Base-by-base conservation (phyloP, 2,329 filamentous ascomycete species). In the Bimuria novae-zelandiae region DNA sequence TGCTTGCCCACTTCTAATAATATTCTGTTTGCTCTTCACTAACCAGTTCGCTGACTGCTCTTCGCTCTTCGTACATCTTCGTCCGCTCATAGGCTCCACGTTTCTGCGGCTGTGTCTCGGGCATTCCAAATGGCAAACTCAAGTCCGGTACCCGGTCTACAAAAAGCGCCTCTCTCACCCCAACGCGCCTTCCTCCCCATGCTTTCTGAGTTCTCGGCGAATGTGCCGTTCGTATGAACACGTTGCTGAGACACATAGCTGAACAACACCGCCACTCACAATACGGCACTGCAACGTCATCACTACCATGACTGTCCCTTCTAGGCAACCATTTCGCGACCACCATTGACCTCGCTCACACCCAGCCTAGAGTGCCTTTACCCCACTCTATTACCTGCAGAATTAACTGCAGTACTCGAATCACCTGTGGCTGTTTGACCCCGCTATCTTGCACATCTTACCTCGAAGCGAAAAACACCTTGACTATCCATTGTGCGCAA, bases 241-340 rank as follows among this genome's bases (percentile, higher is more conserved):
- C 47, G 41, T 51, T 35, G 49, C 51, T 53, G 52, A 60, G 53
- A 61, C 42, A 40, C 45, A 43, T 47, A 54, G 51, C 46, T 55
- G 40, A 59, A 57, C n/a, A n/a, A n/a, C 60, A 51, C 62, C 56
- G 57, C 56, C 57, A 59, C 56, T 27, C 52, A 32, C 48, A 42
- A 50, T 52, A 29, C 44, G n/a, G 14, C 44, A 56, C 35, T 22
- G 42, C 64, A 59, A 65, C 67, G 66, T 70, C 68, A 69, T 66
- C 57, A 54, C 37, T 36, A 33, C 45, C 22, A 62, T 69, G 61
- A 69, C 65, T 63, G 59, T 56, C 56, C 49, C 57, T 51, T 60
- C 54, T 64, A 68, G 65, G 63, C 68, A 63, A 58, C 66, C 62
- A 63, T 58, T 53, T 60, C 49, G 47, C 54, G 25, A 49, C 47